phyloP scores from a whole-genome alignment of 768 basidiomycete species.

The Amanita fuliginea region DNA sequence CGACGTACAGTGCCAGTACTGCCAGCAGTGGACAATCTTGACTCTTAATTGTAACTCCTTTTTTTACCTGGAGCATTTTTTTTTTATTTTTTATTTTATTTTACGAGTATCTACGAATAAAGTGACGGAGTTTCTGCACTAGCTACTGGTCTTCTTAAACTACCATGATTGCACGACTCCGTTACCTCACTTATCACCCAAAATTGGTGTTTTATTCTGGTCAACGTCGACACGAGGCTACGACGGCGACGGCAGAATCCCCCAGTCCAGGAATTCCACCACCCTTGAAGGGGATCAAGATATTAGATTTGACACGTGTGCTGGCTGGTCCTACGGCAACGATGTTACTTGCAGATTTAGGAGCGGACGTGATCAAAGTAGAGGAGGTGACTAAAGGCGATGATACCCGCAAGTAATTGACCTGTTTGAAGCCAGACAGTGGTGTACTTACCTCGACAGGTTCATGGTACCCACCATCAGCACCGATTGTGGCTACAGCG shows the following conservation, averaged over 20 bases:
- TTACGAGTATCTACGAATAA: background rate
- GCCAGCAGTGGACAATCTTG: no score
- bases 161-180: background rate
- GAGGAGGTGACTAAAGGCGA: slow-evolving; percentile 77
- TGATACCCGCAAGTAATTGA: slow-evolving; percentile 60
- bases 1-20: background rate
- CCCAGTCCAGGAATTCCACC: slow-evolving; percentile 47
- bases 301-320: slow-evolving; percentile 86
- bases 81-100: background rate
- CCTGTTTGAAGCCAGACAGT: slow-evolving; percentile 1
- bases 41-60: no score
- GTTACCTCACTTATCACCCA: background rate
- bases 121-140: no score
- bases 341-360: slow-evolving; percentile 86
- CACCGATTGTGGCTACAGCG: slow-evolving; percentile 34
- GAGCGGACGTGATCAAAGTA: slow-evolving; percentile 91
- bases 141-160: no score
- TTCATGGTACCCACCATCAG: slow-evolving; percentile 55
- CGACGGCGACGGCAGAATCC: background rate
- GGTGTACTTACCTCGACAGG: slow-evolving; percentile 23
- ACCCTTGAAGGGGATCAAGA: slow-evolving; percentile 67
- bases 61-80: background rate
- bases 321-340: slow-evolving; percentile 90
- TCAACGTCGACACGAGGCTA: background rate
- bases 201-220: background rate